Evolutionary conservation across 2,329 filamentous ascomycete species (phyloP).

Genomic region (Penicillium sp.): DNA sequence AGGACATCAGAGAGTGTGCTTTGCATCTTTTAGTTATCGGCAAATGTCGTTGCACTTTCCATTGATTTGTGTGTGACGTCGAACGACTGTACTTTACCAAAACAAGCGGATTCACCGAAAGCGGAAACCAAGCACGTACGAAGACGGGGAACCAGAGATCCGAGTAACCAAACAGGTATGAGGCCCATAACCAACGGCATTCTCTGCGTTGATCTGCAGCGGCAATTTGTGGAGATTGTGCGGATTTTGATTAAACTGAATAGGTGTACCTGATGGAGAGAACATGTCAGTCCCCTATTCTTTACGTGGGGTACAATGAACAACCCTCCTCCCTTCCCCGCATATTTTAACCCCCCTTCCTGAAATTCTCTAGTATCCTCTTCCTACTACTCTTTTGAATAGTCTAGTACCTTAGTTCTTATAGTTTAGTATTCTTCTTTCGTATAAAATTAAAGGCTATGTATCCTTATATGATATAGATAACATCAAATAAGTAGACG

Average conservation of each 20-base stretch:
- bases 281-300: neutral
- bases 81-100: neutral
- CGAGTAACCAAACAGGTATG: neutral
- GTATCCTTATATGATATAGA: too few relatives aligned
- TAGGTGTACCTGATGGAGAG: neutral
- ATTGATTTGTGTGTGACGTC: neutral
- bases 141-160: slow-evolving; percentile 1
- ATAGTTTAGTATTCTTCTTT: too few relatives aligned
- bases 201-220: slow-evolving; percentile 15
- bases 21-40: neutral
- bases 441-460: too few relatives aligned
- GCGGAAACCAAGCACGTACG: slow-evolving; percentile 5
- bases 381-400: too few relatives aligned
- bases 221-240: slow-evolving; percentile 31
- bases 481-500: too few relatives aligned
- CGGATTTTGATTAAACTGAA: slow-evolving; percentile 20
- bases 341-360: too few relatives aligned
- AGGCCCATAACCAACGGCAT: slow-evolving; percentile 7
- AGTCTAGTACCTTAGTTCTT: too few relatives aligned
- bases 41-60: neutral
- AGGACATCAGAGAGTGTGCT: neutral
- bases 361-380: too few relatives aligned
- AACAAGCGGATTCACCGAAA: slow-evolving; percentile 13
- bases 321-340: too few relatives aligned
- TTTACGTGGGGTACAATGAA: too few relatives aligned